Evolutionary conservation across 1,139 yeast genomes (phyloP).

Genomic region (Lodderomyces metapsilosis): DNA sequence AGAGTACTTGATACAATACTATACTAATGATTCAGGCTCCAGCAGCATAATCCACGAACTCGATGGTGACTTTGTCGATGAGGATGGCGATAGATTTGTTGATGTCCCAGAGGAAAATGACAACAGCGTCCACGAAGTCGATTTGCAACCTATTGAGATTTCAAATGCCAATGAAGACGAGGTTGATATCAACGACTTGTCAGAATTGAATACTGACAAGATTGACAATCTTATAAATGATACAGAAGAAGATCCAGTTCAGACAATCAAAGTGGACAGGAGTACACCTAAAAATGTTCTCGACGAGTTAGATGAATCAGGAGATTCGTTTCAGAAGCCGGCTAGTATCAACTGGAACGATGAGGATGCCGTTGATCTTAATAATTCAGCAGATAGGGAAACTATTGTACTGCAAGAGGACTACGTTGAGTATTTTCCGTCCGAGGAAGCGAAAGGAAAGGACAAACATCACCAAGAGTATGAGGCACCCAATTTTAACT

Average conservation of each 20-base stretch:
- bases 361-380: conserved; percentile 31
- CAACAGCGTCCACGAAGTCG: conserved; percentile 6
- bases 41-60: conserved; percentile 27
- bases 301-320: conserved; percentile 21
- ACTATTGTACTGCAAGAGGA: conserved; percentile 8
- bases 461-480: conserved; percentile 2
- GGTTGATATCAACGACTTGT: conserved; percentile 38
- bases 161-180: conserved; percentile 11
- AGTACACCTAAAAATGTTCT: conserved; percentile 12
- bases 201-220: conserved; percentile 39
- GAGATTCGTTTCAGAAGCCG: conserved; percentile 44
- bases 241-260: conserved; percentile 14
- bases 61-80: conserved; percentile 7
- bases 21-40: conserved; percentile 24
- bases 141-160: conserved; percentile 9
- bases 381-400: conserved; percentile 10
- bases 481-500: conserved; percentile 18
- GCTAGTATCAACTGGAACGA: conserved; percentile 48
- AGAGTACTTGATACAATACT: conserved; percentile 42
- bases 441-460: conserved; percentile 5
- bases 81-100: conserved; percentile 9
- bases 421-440: conserved; percentile 11
- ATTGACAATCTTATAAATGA: conserved; percentile 39
- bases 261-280: conserved; percentile 11
- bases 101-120: conserved; percentile 13